Evolutionary conservation across 2,329 filamentous ascomycete species (phyloP), one percentile per base, ranked within the genome.

Genomic region (Verticillium dahliae): DNA sequence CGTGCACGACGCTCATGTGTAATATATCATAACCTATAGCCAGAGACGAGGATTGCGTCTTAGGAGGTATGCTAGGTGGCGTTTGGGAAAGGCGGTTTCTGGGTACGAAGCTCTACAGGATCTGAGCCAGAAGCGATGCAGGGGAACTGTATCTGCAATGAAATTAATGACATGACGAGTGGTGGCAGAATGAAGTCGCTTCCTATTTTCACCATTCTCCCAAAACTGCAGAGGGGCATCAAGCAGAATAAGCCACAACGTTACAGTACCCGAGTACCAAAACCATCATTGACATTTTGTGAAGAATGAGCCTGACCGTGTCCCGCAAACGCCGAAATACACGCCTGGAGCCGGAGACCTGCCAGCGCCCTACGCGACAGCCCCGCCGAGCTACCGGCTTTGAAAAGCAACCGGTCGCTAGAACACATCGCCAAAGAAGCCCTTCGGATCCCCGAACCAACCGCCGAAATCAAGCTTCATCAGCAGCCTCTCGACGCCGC

Each of bases 401-500:
- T 15, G n/a, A 37, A n/a, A 4, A 45, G 45, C 18, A 60, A 60
- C 39, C 4, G n/a, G 39, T n/a, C n/a, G n/a, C n/a, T 22, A 50
- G 18, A 50, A 27, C n/a, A n/a, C 45, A 11, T 50, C 45, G 15
- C 45, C 45, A 18, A 50, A 50, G 7, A 5, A n/a, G 6, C 45
- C 68, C 56, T 69, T 68, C 59, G 67, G 62, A 38, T 72, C 70
- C 5, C 73, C 78, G 65, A 85, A 81, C 84, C 83, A 86, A 60
- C 76, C 81, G 22, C 84, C 84, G 72, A 86, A 86, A 70, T 97
- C 92, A 68, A 97, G 78, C 78, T 97, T 97, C 91, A 97, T 96
- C 71, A 97, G 74, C 71, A 97, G 75, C 62, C 90, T 81, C 76
- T 97, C 92, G 56, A 97, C 86, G 1, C 92, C 90, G 0, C 91